Evolutionary conservation across 116 monocot genomes (phyloP).

Genomic region (Zostera marina): DNA sequence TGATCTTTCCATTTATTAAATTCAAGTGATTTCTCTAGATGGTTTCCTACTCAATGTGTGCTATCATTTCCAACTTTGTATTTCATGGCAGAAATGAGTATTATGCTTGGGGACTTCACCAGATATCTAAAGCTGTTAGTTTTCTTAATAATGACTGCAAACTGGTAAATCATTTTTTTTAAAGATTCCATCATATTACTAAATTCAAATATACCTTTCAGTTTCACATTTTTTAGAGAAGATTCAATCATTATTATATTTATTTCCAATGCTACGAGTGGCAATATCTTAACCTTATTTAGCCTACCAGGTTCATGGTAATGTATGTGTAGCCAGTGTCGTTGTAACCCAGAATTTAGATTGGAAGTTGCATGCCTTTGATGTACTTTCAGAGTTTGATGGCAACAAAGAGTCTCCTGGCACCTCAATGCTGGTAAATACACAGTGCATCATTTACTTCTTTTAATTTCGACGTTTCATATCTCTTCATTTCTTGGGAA

Average conservation of each 20-base stretch:
- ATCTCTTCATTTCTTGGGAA: too few species aligned
- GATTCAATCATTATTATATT: too few species aligned
- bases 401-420: slow-evolving; percentile 51
- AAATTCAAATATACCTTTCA: too few species aligned
- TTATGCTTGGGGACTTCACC: slow-evolving; percentile 96
- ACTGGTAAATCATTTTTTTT: slow-evolving; percentile 41
- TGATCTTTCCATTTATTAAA: background rate
- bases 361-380: slow-evolving; percentile 97
- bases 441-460: background rate
- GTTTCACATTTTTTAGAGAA: too few species aligned
- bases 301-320: slow-evolving; percentile 77
- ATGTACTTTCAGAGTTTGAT: slow-evolving; percentile 95
- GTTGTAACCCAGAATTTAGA: slow-evolving; percentile 96
- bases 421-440: slow-evolving; percentile 58
- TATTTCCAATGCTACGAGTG: background rate
- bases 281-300: slow-evolving; percentile 2
- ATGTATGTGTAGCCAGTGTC: slow-evolving; percentile 86
- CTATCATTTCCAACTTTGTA: background rate
- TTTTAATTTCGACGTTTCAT: too few species aligned
- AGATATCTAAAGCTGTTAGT: slow-evolving; percentile 98
- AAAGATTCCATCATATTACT: background rate
- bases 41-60: background rate
- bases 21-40: background rate
- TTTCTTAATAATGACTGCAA: slow-evolving; percentile 99
- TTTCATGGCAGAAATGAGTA: slow-evolving; percentile 68